A percentile compares a stretch with the other conserved stretches of the same genome.
These are phyloP conservation scores for Chaetomium globosum DNA, from an alignment of 2,329 filamentous ascomycete species.

Conservation along the genomic window DNA sequence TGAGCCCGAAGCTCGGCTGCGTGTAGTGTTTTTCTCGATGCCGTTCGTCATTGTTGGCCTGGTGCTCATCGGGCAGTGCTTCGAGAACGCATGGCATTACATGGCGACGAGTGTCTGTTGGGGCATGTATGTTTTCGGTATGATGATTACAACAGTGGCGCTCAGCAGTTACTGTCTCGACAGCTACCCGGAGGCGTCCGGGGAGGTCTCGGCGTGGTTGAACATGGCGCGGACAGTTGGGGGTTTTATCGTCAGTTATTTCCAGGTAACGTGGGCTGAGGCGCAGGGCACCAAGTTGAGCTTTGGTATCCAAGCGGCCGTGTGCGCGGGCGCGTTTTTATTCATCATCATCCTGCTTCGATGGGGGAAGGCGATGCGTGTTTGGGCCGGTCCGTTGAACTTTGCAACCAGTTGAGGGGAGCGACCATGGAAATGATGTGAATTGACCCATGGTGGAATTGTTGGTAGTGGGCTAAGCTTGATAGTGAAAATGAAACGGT, in stretches of 20 bases:
- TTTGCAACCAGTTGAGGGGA: slow-evolving; percentile 37
- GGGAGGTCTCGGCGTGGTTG: slow-evolving; percentile 56
- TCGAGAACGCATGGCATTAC: slow-evolving; percentile 55
- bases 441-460: neutral
- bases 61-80: slow-evolving; percentile 55
- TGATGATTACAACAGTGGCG: slow-evolving; percentile 58
- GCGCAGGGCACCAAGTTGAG: slow-evolving; percentile 48
- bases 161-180: slow-evolving; percentile 57
- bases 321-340: slow-evolving; percentile 40
- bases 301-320: slow-evolving; percentile 52
- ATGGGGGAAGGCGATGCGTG: slow-evolving; percentile 41
- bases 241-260: slow-evolving; percentile 56
- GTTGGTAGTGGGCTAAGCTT: too few species aligned
- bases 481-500: too few species aligned
- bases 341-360: slow-evolving; percentile 37
- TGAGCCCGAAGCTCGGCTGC: slow-evolving; percentile 59
- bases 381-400: slow-evolving; percentile 41
- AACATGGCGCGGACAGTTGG: slow-evolving; percentile 53
- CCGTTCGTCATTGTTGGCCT: slow-evolving; percentile 55
- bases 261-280: slow-evolving; percentile 55
- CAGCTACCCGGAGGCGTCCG: slow-evolving; percentile 57
- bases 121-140: slow-evolving; percentile 59
- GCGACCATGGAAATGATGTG: neutral
- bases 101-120: slow-evolving; percentile 54
- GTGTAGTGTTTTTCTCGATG: slow-evolving; percentile 51